Evolutionary conservation across 169 alveolate genomes (phyloP), one percentile per base, ranked within the genome.

Genomic region (Theileria annulata): DNA sequence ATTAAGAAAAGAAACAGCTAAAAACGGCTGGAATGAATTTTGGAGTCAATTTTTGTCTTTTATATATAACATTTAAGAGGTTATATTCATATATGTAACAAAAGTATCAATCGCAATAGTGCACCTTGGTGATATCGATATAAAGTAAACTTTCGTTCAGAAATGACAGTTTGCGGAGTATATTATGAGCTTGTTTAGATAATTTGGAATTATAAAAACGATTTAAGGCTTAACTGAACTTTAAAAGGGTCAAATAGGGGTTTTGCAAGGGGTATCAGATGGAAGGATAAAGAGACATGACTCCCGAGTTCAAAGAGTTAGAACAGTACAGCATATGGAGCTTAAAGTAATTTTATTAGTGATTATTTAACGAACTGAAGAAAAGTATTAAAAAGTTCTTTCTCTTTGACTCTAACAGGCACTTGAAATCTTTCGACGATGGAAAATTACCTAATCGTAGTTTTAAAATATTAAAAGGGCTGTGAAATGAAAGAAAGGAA

Each of bases 281-380:
- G 71, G 71, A 62, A 62, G 71, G 71, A n/a, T 15, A 37, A 56
- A 21, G 71, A 62, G 71, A 62, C 71, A 62, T 62, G 71, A 62
- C 9, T 62, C 0, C 25, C 6, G 71, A 30, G 33, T 58, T 10
- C 67, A 28, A 58, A 25, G 35, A 28, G 67, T 58, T 58, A 28
- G 35, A 58, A 58, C 35, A 58, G 67, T 58, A 58, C 67, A 58
- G 42, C 67, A 2, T 58, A 23, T 58, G 30, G 67, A 58, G 67
- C 17, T 10, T 25, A 25, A 25, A 25, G 67, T 9, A 28, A 58
- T 58, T 58, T 28, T 4, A 58, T 58, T 58, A 9, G 10, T 58
- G 30, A 58, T 25, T 8, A 17, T 42, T 8, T 2, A 8, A 10
- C 28, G 13, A 19, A 56, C 17, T 15, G 33, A 56, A 56, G 66